Conservation (phyloP, 225 moss, liverwort and hornwort species). For the Physcomitrellopsis africana region DNA sequence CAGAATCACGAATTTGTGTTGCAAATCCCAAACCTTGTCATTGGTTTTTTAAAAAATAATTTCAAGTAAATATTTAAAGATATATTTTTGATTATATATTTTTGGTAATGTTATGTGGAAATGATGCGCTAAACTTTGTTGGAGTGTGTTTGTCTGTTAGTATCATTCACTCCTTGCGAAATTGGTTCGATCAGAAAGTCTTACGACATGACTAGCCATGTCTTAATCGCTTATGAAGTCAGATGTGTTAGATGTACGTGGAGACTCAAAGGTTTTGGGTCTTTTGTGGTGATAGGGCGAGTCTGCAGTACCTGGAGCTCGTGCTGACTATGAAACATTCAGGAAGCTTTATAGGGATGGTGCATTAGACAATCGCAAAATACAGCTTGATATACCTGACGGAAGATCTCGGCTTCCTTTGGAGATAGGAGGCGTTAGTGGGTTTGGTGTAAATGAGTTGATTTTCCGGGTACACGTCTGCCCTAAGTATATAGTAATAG, state of each 20-base stretch:
- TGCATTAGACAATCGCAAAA: slow-evolving; percentile 78
- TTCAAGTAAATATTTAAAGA: no score
- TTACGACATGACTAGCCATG: background rate
- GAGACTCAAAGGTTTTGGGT: slow-evolving; percentile 1
- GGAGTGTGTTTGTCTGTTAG: background rate
- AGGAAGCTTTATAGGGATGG: slow-evolving; percentile 82
- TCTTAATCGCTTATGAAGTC: slow-evolving; percentile 8
- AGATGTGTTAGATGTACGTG: no score
- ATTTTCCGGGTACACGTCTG: slow-evolving; percentile 71
- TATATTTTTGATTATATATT: background rate
- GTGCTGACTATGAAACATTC: slow-evolving; percentile 66
- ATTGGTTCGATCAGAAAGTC: slow-evolving; percentile 2
- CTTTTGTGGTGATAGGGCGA: slow-evolving; percentile 56
- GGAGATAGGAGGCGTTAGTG: slow-evolving; percentile 75
- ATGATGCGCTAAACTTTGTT: background rate
- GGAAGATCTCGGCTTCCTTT: slow-evolving; percentile 77
- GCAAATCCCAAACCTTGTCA: background rate
- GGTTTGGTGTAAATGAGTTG: slow-evolving; percentile 83
- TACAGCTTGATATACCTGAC: slow-evolving; percentile 87
- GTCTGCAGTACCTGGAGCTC: slow-evolving; percentile 50
- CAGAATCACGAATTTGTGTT: background rate
- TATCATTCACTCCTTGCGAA: background rate
- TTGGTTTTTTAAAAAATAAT: no score
- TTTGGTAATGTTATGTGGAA: slow-evolving; percentile 8
- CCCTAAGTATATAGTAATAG: no score